phyloP scores from a whole-genome alignment of 768 basidiomycete genomes.

The Suillus luteus region DNA sequence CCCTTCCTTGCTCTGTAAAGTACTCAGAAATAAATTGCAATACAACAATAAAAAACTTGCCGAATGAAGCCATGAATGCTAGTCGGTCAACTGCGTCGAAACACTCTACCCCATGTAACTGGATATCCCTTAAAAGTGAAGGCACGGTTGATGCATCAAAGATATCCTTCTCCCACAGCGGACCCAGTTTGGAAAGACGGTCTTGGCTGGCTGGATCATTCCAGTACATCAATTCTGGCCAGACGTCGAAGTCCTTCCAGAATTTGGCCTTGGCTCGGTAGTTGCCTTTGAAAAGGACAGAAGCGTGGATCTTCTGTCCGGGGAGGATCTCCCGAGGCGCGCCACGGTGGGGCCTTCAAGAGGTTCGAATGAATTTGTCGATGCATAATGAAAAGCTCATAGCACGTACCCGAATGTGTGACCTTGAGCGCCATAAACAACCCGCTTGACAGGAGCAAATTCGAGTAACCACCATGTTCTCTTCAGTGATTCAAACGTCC shows the following conservation, averaged over 20 bases:
- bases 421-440: constrained; percentile 9
- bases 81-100: constrained; percentile 15
- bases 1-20: constrained; percentile 9
- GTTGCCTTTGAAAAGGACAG: constrained; percentile 14
- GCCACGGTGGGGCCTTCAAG: constrained; percentile 7
- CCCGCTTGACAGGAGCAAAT: constrained; percentile 11
- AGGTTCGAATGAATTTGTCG: not conserved
- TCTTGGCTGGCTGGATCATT: constrained; percentile 16
- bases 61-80: constrained; percentile 15
- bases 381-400: not conserved
- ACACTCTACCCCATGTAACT: constrained; percentile 1
- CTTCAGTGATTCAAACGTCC: constrained; percentile 10
- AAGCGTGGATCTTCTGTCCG: constrained; percentile 18
- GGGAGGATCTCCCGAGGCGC: constrained; percentile 11
- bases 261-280: constrained; percentile 16
- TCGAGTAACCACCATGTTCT: constrained; percentile 8
- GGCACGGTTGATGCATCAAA: constrained; percentile 10
- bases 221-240: constrained; percentile 19
- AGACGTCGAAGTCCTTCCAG: constrained; percentile 12
- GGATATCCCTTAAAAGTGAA: constrained; percentile 10
- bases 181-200: constrained; percentile 13
- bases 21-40: not conserved
- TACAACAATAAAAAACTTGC: not conserved
- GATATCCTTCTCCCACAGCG: constrained; percentile 15
- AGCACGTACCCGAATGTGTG: constrained; percentile 8